Base-by-base conservation (phyloP, 1,284 basidiomycete species). In the Leccinum brunneo-olivaceum region DNA sequence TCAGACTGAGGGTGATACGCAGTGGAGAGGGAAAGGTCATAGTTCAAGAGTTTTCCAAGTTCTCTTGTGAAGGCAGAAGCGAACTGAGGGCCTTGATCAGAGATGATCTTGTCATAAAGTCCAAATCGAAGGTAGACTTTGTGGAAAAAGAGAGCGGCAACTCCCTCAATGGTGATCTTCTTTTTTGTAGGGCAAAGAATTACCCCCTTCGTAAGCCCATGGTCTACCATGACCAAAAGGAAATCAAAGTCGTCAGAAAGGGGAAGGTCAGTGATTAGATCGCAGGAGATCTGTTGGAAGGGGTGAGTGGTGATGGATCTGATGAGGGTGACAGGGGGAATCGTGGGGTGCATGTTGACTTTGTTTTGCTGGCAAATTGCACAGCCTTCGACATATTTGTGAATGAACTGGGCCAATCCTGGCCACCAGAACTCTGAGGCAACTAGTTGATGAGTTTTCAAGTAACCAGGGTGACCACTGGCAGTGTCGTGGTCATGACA, bases 181-280 rank as follows among this genome's bases (percentile, higher is more conserved):
- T 57, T 58, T 2, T 36, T 36, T 5, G 55, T 53, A 0, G 61
- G 55, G 2, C 45, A 23, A 0, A 51, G 29, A 28, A 48, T 43
- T 27, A 44, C 39, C 42, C 44, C 39, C 39, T 48, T 53, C 0
- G 15, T 40, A 45, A 53, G 44, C n/a, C 43, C 39, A 38, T 53
- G 41, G 44, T 50, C 37, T 0, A 61, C 52, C 23, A 59, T 18
- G 6, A 61, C 54, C 27, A 61, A 15, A 1, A 61, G 41, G 2
- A 43, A 35, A 39, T 61, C 45, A 23, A 41, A 51, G 6, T 40
- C 45, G 2, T 38, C 5, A 0, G 32, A 43, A 1, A 20, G 10
- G 0, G 51, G 49, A 0, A 60, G 48, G 4, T 53, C 46, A 0
- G 39, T 48, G 28, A 57, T 29, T 4, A 29, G 28, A 8, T 29